phyloP scores from a whole-genome alignment of 352 stramenopile species.

The Phytophthora agathidicida region DNA sequence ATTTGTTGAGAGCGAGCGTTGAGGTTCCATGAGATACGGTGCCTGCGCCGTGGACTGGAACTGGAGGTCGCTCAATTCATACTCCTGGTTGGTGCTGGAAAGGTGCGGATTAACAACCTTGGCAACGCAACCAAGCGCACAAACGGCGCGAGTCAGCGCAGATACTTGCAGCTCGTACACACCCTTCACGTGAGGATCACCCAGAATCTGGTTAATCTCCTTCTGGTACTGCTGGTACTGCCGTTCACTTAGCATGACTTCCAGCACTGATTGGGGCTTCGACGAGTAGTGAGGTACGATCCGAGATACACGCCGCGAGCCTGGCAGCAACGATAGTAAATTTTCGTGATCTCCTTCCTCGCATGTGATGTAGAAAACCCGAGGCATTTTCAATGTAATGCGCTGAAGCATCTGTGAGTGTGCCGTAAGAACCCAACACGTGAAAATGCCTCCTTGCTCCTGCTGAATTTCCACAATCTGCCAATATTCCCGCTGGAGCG shows the following conservation, averaged over 20 bases:
- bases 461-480: constrained; percentile 85
- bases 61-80: constrained; percentile 72
- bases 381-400: constrained; percentile 76
- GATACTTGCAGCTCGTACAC: constrained; percentile 96
- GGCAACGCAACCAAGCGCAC: constrained; percentile 91
- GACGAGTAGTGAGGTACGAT: constrained; percentile 64
- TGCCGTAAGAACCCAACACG: constrained; percentile 95
- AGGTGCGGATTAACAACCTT: constrained; percentile 62
- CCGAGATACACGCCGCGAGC: constrained; percentile 57
- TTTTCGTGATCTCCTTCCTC: constrained; percentile 81
- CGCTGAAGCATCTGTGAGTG: constrained; percentile 75
- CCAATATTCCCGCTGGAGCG: constrained; percentile 72
- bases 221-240: constrained; percentile 80
- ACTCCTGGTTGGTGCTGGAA: constrained; percentile 51
- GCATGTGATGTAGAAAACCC: constrained; percentile 65
- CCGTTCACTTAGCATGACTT: constrained; percentile 71
- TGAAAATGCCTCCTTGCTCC: constrained; percentile 87
- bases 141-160: constrained; percentile 89
- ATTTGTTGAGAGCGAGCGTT: constrained; percentile 15
- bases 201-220: constrained; percentile 82
- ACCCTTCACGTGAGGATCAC: constrained; percentile 77
- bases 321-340: constrained; percentile 64
- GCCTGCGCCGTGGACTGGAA: constrained; percentile 74
- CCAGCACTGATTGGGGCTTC: constrained; percentile 62
- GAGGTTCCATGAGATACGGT: constrained; percentile 61